phyloP scores from a whole-genome alignment of 169 alveolate genomes.

The Cryptosporidium ryanae region DNA sequence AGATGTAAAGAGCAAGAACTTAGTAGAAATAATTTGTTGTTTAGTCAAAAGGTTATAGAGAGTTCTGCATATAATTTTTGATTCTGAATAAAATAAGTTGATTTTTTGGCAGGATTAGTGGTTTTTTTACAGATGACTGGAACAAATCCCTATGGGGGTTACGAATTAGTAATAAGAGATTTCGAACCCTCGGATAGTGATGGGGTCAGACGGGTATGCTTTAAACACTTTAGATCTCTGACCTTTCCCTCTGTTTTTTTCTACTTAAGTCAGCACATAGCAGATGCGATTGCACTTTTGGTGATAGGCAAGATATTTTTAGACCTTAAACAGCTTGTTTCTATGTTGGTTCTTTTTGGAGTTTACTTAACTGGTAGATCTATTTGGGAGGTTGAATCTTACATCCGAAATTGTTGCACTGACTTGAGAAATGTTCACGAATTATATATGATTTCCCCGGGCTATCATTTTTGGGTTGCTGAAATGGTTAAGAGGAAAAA shows the following conservation, averaged over 20 bases:
- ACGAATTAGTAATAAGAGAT: slow-evolving; percentile 61
- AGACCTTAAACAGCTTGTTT: slow-evolving; percentile 80
- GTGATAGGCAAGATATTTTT: slow-evolving; percentile 77
- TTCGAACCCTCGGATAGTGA: slow-evolving; percentile 69
- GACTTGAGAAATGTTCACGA: slow-evolving; percentile 85
- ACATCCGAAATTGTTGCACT: slow-evolving; percentile 87
- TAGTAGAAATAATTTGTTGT: too few species aligned
- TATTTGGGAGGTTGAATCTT: slow-evolving; percentile 85
- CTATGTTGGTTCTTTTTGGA: slow-evolving; percentile 80
- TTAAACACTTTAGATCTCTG: slow-evolving; percentile 68
- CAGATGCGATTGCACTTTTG: slow-evolving; percentile 62
- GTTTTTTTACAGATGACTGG: slow-evolving; percentile 10
- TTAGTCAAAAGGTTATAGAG: too few species aligned
- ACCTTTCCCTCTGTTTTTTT: slow-evolving; percentile 73
- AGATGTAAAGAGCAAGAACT: too few species aligned
- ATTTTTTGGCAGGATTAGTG: not conserved
- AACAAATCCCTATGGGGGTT: slow-evolving; percentile 66
- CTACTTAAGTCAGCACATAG: slow-evolving; percentile 60
- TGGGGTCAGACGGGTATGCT: slow-evolving; percentile 73
- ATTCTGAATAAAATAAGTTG: not conserved
- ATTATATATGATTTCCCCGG: slow-evolving; percentile 82
- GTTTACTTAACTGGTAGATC: slow-evolving; percentile 87
- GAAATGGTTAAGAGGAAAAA: slow-evolving; percentile 81
- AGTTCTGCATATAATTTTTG: too few species aligned
- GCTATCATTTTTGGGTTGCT: slow-evolving; percentile 90